Conservation (phyloP, 257 asterid genomes). For the Eucommia ulmoides region DNA sequence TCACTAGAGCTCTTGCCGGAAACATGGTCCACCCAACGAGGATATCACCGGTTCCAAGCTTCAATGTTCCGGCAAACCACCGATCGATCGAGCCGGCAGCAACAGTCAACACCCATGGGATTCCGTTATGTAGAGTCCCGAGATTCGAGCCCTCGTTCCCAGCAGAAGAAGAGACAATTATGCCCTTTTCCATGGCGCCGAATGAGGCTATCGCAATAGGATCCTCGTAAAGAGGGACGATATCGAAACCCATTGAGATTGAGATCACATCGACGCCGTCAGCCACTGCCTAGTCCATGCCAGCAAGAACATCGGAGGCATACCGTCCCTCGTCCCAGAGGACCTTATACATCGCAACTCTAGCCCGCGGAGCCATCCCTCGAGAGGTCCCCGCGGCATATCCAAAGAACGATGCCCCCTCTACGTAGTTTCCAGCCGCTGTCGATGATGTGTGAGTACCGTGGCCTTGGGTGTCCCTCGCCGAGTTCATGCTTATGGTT, state of each 20-base stretch:
- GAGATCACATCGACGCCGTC: constrained; percentile 26
- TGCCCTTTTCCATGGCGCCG: constrained; percentile 14
- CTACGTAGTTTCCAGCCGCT: background rate
- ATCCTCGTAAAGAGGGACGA: constrained; percentile 5
- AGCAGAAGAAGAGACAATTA: constrained; percentile 20
- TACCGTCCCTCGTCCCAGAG: no score
- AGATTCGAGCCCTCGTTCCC: constrained; percentile 16
- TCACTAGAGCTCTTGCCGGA: constrained; percentile 12
- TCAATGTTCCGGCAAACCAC: constrained; percentile 22
- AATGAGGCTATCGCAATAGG: constrained; percentile 12
- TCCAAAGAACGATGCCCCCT: background rate
- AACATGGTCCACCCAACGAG: constrained; percentile 24
- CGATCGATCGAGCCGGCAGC: constrained; percentile 24
- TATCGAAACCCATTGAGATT: constrained; percentile 9
- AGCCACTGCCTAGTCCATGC: no score
- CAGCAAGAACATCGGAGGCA: no score
- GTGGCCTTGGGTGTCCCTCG: background rate
- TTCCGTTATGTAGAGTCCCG: constrained; percentile 8
- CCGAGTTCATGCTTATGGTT: constrained; percentile 20
- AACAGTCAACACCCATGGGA: constrained; percentile 23
- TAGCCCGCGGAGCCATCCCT: background rate
- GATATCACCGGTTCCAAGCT: constrained; percentile 18
- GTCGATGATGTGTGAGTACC: background rate
- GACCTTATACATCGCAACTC: background rate
- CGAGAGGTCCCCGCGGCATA: background rate